phyloP scores from a whole-genome alignment of 2,329 filamentous ascomycete genomes.

The Trichoderma breve region DNA sequence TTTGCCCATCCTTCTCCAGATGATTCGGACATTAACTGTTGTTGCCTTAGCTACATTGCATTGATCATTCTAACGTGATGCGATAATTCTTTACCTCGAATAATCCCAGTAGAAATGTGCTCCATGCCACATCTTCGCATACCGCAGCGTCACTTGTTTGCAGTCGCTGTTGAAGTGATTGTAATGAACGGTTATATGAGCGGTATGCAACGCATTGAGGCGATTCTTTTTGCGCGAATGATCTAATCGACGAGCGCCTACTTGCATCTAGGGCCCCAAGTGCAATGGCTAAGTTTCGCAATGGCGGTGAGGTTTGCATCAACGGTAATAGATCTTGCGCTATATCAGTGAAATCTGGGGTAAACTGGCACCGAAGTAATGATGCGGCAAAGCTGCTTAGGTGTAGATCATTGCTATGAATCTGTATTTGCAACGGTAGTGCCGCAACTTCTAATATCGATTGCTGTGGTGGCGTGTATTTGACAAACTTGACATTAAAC shows the following conservation, averaged over 20 bases:
- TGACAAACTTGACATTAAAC: conserved; percentile 20
- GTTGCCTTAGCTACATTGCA: neutral
- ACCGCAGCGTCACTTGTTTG: neutral
- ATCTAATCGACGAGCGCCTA: conserved; percentile 15
- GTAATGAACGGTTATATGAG: conserved; percentile 25
- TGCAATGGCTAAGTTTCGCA: conserved; percentile 25
- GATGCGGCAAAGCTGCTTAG: conserved; percentile 24
- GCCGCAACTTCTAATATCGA: neutral
- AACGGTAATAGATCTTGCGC: conserved; percentile 23
- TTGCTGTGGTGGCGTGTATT: neutral
- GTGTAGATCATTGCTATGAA: conserved; percentile 3
- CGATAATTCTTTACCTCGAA: conserved; percentile 27
- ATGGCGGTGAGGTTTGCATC: conserved; percentile 19
- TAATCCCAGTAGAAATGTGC: conserved; percentile 28
- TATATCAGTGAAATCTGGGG: conserved; percentile 11
- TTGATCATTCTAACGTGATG: fast-evolving
- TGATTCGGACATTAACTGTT: conserved; percentile 28
- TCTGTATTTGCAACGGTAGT: neutral
- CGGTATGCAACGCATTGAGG: conserved; percentile 20
- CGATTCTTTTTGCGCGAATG: fast-evolving
- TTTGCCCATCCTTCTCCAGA: conserved; percentile 28
- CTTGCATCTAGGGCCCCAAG: conserved; percentile 31
- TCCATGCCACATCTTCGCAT: conserved; percentile 26
- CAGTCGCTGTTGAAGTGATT: conserved; percentile 20
- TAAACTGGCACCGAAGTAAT: conserved; percentile 26